A percentile compares a stretch with the other conserved stretches of the same genome.
Evolutionary conservation across 164 flowering plant species (phyloP).

Genomic region (Nymphaea thermarum): DNA sequence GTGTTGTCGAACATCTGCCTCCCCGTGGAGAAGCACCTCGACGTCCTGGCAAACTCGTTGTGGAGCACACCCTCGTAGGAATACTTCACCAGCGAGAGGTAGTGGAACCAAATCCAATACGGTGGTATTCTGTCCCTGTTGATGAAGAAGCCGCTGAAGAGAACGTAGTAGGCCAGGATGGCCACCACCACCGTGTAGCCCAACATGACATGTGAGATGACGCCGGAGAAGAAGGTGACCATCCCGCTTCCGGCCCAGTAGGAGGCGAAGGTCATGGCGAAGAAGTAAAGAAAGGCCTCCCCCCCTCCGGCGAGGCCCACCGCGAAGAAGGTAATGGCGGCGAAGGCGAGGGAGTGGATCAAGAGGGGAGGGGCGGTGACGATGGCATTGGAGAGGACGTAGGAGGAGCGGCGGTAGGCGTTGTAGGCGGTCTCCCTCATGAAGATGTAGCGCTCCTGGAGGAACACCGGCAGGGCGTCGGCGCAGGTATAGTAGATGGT

Average conservation of each 20-base stretch:
- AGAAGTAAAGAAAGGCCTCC: too few relatives aligned
- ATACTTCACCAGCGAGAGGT: conserved; percentile 68
- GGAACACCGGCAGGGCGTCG: conserved; percentile 76
- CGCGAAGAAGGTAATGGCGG: conserved; percentile 7
- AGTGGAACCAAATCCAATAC: conserved; percentile 72
- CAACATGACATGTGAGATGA: conserved; percentile 62
- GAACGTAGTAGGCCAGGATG: conserved; percentile 69
- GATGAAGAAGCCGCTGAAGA: conserved; percentile 73
- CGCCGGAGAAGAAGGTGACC: conserved; percentile 10
- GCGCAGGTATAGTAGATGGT: conserved; percentile 71
- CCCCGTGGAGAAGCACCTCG: conserved; percentile 64
- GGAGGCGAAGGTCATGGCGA: too few relatives aligned
- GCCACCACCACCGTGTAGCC: conserved; percentile 78
- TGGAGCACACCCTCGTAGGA: conserved; percentile 60
- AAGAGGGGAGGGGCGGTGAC: conserved; percentile 40
- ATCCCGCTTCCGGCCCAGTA: too few relatives aligned
- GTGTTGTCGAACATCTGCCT: conserved; percentile 74
- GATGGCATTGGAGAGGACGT: conserved; percentile 14
- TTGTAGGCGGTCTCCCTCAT: conserved; percentile 70
- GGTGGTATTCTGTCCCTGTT: conserved; percentile 38
- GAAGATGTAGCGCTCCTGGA: conserved; percentile 75
- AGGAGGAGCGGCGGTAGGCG: conserved; percentile 69
- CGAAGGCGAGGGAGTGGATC: conserved; percentile 66
- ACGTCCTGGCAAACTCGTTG: conserved; percentile 18
- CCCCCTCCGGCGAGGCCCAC: too few relatives aligned